These are phyloP conservation scores for Clausena lansium DNA, from an alignment of 345 rosid genomes.

Conservation along the genomic window DNA sequence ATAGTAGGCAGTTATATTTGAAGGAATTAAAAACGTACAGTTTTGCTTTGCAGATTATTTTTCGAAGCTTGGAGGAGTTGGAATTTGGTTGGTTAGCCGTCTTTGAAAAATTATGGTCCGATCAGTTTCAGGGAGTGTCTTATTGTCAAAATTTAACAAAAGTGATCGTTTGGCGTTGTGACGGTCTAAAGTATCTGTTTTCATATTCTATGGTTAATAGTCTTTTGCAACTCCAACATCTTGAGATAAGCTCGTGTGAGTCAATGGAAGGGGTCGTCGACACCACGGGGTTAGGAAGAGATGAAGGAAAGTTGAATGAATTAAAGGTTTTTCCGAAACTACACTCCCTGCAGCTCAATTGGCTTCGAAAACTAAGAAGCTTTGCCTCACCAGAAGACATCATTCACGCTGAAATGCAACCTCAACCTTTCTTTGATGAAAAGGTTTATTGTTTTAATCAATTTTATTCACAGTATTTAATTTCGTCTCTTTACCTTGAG, in stretches of 20 bases:
- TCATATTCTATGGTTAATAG: not conserved
- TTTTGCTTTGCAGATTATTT: too few species aligned
- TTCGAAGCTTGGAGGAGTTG: too few species aligned
- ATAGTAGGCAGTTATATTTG: not conserved
- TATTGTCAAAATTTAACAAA: too few species aligned
- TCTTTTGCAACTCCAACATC: not conserved
- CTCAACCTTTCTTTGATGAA: not conserved
- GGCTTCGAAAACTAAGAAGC: too few species aligned
- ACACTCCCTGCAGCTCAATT: too few species aligned
- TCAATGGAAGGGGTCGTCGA: constrained; percentile 14
- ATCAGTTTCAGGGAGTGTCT: too few species aligned
- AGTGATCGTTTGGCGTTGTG: fast-evolving
- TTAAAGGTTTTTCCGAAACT: too few species aligned
- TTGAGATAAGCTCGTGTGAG: not conserved
- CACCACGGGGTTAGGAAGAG: not conserved
- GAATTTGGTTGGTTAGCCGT: fast-evolving
- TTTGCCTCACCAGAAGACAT: not conserved
- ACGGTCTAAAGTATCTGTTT: not conserved
- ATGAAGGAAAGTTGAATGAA: too few species aligned
- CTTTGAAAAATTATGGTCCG: too few species aligned
- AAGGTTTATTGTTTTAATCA: not conserved
- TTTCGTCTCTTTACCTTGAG: too few species aligned
- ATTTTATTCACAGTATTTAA: too few species aligned
- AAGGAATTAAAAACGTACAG: not conserved
- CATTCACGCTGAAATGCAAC: not conserved